These are phyloP conservation scores for Danielia reshetovae DNA, from an alignment of 805 yeast species.

Conservation along the genomic window DNA sequence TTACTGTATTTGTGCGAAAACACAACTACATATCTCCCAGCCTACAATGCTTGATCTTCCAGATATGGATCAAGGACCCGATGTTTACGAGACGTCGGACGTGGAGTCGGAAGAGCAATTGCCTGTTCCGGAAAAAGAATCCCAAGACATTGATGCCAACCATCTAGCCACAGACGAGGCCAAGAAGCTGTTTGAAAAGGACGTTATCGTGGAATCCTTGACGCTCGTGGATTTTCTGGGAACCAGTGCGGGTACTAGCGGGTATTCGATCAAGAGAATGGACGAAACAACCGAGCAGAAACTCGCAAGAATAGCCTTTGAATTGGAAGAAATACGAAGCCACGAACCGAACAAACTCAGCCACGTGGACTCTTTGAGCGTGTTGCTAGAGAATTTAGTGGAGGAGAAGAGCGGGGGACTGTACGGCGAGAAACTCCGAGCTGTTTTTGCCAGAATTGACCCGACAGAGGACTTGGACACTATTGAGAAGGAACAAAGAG, in stretches of 20 bases:
- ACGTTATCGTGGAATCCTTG: slow-evolving; percentile 16
- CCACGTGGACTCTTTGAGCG: neutral
- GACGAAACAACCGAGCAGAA: slow-evolving; percentile 38
- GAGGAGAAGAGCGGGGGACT: neutral
- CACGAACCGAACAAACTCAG: slow-evolving; percentile 2
- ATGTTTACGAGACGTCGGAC: slow-evolving; percentile 47
- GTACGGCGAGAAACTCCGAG: neutral
- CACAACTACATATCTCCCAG: too few species aligned
- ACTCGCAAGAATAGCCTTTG: slow-evolving; percentile 34
- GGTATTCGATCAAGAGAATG: slow-evolving; percentile 13
- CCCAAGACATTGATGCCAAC: slow-evolving; percentile 16
- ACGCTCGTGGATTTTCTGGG: slow-evolving; percentile 37
- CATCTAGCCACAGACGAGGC: slow-evolving; percentile 12
- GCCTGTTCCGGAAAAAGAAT: slow-evolving; percentile 2
- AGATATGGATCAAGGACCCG: slow-evolving; percentile 17
- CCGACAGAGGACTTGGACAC: neutral
- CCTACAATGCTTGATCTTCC: slow-evolving; percentile 6
- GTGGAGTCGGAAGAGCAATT: slow-evolving; percentile 28
- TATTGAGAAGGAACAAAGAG: too few species aligned
- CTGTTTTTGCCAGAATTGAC: neutral
- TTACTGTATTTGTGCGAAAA: neutral
- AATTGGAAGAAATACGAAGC: slow-evolving; percentile 32
- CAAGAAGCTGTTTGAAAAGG: slow-evolving; percentile 21
- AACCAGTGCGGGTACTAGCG: slow-evolving; percentile 17
- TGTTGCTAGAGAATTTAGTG: neutral